A percentile compares a stretch with the other conserved stretches of the same genome.
Evolutionary conservation across 2,329 filamentous ascomycete species (phyloP).

Genomic region (Fusarium coicis): DNA sequence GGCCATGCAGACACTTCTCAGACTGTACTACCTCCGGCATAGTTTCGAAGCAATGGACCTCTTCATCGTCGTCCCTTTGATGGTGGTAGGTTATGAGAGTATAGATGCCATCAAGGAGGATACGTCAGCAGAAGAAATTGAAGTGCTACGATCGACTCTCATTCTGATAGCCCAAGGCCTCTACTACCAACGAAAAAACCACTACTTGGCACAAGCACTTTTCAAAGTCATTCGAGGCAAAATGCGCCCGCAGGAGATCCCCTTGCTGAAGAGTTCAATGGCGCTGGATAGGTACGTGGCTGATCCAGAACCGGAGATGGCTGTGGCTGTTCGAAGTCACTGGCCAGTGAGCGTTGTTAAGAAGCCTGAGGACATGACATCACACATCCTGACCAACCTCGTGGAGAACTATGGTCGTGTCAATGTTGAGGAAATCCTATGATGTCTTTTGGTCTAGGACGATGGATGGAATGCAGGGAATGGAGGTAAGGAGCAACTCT

Average conservation of each 20-base stretch:
- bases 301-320: constrained; percentile 30
- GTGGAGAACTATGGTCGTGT: constrained; percentile 32
- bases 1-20: constrained; percentile 41
- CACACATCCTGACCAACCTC: constrained; percentile 37
- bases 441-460: fast-evolving
- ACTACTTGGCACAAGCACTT: constrained; percentile 49
- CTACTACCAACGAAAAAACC: constrained; percentile 47
- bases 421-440: neutral
- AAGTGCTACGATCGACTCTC: constrained; percentile 48
- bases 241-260: constrained; percentile 47
- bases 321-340: constrained; percentile 43
- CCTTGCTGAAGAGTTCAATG: constrained; percentile 30
- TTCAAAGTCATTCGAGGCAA: constrained; percentile 49
- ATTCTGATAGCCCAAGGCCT: constrained; percentile 50
- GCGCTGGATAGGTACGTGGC: constrained; percentile 31
- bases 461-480: fast-evolving
- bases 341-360: constrained; percentile 48
- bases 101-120: constrained; percentile 41
- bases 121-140: constrained; percentile 15
- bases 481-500: neutral
- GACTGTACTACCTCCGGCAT: constrained; percentile 48
- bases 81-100: constrained; percentile 43
- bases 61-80: constrained; percentile 48
- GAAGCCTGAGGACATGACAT: constrained; percentile 43
- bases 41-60: constrained; percentile 48